phyloP scores from a whole-genome alignment of 2,329 filamentous ascomycete species.

The Aspergillus sp. region DNA sequence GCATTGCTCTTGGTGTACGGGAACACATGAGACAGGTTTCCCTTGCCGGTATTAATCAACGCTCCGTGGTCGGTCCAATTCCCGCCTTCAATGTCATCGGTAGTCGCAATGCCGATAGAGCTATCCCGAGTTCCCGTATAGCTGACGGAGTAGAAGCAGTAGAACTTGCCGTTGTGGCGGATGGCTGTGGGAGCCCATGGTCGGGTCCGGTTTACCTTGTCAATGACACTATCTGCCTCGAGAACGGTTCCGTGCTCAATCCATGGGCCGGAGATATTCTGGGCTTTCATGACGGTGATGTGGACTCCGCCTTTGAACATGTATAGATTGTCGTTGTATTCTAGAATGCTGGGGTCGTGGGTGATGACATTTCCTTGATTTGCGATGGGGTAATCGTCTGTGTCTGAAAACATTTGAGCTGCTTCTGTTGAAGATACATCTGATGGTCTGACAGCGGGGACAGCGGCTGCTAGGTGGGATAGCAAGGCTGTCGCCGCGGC shows the following conservation, averaged over 20 bases:
- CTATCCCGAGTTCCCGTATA: constrained; percentile 23
- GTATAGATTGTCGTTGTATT: constrained; percentile 24
- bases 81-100: constrained; percentile 15
- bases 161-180: constrained; percentile 23
- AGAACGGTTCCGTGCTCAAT: constrained; percentile 26
- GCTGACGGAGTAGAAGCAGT: constrained; percentile 34
- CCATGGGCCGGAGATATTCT: constrained; percentile 29
- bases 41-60: constrained; percentile 25
- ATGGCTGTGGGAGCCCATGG: constrained; percentile 34
- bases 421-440: background rate
- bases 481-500: too few species aligned
- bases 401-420: constrained; percentile 18
- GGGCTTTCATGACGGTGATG: constrained; percentile 20
- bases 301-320: constrained; percentile 28
- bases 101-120: constrained; percentile 32
- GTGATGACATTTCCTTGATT: constrained; percentile 23
- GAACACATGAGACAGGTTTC: constrained; percentile 16
- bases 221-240: constrained; percentile 22
- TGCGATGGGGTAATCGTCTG: constrained; percentile 19
- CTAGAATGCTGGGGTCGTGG: constrained; percentile 31
- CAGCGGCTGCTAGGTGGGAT: background rate
- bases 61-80: constrained; percentile 33
- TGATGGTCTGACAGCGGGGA: constrained; percentile 1
- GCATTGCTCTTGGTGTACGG: constrained; percentile 33
- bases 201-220: constrained; percentile 22